Percentiles rank a stretch among this genome's conserved stretches.
phyloP scores from a whole-genome alignment of 495 filamentous ascomycete genomes.

The Penicillium bialowiezense region DNA sequence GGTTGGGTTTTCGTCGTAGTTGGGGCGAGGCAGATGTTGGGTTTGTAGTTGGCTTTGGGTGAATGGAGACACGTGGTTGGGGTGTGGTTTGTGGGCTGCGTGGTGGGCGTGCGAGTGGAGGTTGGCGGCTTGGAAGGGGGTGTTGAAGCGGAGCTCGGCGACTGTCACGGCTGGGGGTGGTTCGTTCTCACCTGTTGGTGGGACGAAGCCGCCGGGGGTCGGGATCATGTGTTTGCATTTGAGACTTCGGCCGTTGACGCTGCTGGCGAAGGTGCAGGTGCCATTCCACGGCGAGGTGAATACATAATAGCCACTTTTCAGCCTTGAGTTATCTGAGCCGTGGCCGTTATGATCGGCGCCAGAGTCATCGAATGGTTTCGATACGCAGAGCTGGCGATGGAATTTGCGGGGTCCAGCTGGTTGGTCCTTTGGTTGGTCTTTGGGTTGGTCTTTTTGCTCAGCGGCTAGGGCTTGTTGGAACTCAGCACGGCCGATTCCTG shows the following conservation, averaged over 20 bases:
- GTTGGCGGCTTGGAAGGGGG: slow-evolving; percentile 54
- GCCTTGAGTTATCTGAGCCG: slow-evolving; percentile 23
- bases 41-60: slow-evolving; percentile 21
- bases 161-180: slow-evolving; percentile 51
- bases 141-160: slow-evolving; percentile 87
- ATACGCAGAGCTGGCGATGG: slow-evolving; percentile 38
- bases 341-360: neutral
- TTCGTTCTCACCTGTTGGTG: slow-evolving; percentile 14
- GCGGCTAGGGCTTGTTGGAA: slow-evolving; percentile 15
- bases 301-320: slow-evolving; percentile 50
- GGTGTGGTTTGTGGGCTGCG: slow-evolving; percentile 17
- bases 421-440: slow-evolving; percentile 6
- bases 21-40: slow-evolving; percentile 11
- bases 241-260: slow-evolving; percentile 67
- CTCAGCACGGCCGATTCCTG: slow-evolving; percentile 15
- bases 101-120: slow-evolving; percentile 28
- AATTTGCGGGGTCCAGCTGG: slow-evolving; percentile 33
- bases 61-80: slow-evolving; percentile 26
- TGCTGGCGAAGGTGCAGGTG: slow-evolving; percentile 76
- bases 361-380: slow-evolving; percentile 25
- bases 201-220: slow-evolving; percentile 5
- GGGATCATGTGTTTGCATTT: slow-evolving; percentile 69
- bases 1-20: neutral
- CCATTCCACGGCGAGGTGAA: slow-evolving; percentile 87
- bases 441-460: slow-evolving; percentile 10